Conservation (phyloP, 208 protist genomes). For the Leishmania tropica region DNA sequence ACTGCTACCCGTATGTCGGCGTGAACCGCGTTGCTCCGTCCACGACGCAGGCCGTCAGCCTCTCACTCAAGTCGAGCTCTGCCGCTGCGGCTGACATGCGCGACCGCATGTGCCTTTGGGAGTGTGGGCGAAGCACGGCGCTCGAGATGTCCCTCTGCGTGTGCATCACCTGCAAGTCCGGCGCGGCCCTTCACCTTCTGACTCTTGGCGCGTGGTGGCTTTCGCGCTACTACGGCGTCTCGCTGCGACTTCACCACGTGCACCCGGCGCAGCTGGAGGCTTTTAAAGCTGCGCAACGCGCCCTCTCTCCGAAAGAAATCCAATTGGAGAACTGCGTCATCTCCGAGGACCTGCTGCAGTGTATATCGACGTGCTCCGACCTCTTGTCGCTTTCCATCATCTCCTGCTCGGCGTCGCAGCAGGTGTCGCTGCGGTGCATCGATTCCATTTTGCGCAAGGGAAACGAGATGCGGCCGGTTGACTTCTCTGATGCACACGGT, state of each 20-base stretch:
- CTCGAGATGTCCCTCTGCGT: constrained; percentile 52
- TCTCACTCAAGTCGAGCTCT: constrained; percentile 21
- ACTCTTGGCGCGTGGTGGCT: constrained; percentile 68
- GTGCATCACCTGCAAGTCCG: constrained; percentile 39
- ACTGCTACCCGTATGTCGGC: constrained; percentile 36
- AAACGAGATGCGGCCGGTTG: constrained; percentile 9
- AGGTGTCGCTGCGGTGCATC: constrained; percentile 56
- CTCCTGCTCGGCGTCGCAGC: constrained; percentile 53
- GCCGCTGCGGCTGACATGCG: constrained; percentile 4
- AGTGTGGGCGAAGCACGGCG: constrained; percentile 31
- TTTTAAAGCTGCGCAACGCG: constrained; percentile 50
- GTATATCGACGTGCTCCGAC: constrained; percentile 56
- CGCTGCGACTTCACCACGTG: constrained; percentile 59
- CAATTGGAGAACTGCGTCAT: constrained; percentile 51
- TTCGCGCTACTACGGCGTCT: constrained; percentile 64
- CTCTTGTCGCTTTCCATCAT: constrained; percentile 56
- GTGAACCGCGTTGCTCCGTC: constrained; percentile 19
- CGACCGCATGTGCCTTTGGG: constrained; percentile 19
- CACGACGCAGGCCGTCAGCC: constrained; percentile 14
- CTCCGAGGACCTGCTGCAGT: constrained; percentile 64
- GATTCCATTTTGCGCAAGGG: constrained; percentile 71
- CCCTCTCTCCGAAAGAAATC: constrained; percentile 54
- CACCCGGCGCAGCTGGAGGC: constrained; percentile 45
- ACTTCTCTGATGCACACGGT: constrained; percentile 3
- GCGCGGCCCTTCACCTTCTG: constrained; percentile 31